Percentiles rank a stretch among this genome's conserved stretches.
These are phyloP conservation scores for Chlorella variabilis DNA, from an alignment of 163 green algal species.

Conservation along the genomic window DNA sequence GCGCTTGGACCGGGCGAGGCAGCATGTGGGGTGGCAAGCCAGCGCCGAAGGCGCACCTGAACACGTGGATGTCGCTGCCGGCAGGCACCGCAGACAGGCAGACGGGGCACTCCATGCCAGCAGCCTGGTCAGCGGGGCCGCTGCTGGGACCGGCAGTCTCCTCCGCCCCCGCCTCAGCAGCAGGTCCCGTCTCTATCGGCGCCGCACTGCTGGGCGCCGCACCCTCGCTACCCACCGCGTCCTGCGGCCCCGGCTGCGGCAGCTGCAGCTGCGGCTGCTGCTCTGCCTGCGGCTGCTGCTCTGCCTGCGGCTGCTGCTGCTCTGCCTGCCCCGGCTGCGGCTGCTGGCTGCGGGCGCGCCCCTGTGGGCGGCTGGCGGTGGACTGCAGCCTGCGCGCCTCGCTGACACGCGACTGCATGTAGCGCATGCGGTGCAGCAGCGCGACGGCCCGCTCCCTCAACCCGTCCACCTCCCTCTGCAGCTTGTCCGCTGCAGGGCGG, in stretches of 20 bases:
- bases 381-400: constrained; percentile 31
- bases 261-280: not conserved
- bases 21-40: no score
- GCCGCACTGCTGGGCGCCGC: not conserved
- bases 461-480: not conserved
- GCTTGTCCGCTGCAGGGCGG: constrained; percentile 1
- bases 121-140: not conserved
- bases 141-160: not conserved
- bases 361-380: not conserved
- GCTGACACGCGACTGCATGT: constrained; percentile 19
- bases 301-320: no score
- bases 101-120: constrained; percentile 48
- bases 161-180: not conserved
- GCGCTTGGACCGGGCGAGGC: no score
- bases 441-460: constrained; percentile 31
- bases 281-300: not conserved
- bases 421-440: constrained; percentile 35
- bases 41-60: not conserved
- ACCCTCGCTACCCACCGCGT: no score
- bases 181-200: not conserved
- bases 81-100: constrained; percentile 42
- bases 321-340: not conserved
- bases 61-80: constrained; percentile 44
- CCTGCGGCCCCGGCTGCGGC: not conserved
- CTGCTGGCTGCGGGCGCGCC: no score